Evolutionary conservation across 2,329 filamentous ascomycete genomes (phyloP).

Genomic region (Fusarium kyushuense): DNA sequence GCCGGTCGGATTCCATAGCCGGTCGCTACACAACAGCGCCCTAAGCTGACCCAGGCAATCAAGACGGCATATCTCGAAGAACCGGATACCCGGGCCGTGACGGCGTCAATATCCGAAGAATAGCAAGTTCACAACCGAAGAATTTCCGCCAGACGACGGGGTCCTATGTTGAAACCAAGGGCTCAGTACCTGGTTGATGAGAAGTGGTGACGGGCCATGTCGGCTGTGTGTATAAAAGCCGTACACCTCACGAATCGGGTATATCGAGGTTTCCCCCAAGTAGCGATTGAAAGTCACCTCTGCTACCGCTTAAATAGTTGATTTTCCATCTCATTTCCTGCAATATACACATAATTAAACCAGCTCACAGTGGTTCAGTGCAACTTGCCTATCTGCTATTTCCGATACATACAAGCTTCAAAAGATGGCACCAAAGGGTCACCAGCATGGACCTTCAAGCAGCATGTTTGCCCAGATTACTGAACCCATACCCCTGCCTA

Average conservation of each 20-base stretch:
- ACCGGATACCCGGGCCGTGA: slow-evolving; percentile 43
- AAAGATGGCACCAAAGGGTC: slow-evolving; percentile 36
- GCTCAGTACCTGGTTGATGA: slow-evolving; percentile 11
- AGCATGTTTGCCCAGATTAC: slow-evolving; percentile 47
- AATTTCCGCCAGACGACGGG: slow-evolving; percentile 39
- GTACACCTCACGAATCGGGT: slow-evolving; percentile 9
- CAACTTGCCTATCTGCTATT: slow-evolving; percentile 10
- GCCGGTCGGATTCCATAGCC: slow-evolving; percentile 2
- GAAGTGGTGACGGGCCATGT: slow-evolving; percentile 14
- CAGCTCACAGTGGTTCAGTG: not conserved
- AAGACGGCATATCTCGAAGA: slow-evolving; percentile 6
- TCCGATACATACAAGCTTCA: not conserved
- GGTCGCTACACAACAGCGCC: slow-evolving; percentile 8
- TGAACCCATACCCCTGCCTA: slow-evolving; percentile 53
- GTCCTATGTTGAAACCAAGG: slow-evolving; percentile 19
- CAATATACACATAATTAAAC: not conserved
- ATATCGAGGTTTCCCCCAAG: slow-evolving; percentile 14
- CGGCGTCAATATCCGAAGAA: slow-evolving; percentile 44
- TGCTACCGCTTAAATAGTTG: slow-evolving; percentile 1
- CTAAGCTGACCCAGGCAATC: slow-evolving; percentile 11
- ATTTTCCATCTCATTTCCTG: slow-evolving; percentile 4
- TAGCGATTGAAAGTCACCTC: slow-evolving; percentile 3
- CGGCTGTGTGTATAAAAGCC: slow-evolving; percentile 16
- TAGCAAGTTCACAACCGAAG: slow-evolving; percentile 41
- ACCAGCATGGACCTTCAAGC: slow-evolving; percentile 42